These are phyloP conservation scores for Ceratocystis colombiana DNA, from an alignment of 2,329 filamentous ascomycete genomes.

Conservation along the genomic window DNA sequence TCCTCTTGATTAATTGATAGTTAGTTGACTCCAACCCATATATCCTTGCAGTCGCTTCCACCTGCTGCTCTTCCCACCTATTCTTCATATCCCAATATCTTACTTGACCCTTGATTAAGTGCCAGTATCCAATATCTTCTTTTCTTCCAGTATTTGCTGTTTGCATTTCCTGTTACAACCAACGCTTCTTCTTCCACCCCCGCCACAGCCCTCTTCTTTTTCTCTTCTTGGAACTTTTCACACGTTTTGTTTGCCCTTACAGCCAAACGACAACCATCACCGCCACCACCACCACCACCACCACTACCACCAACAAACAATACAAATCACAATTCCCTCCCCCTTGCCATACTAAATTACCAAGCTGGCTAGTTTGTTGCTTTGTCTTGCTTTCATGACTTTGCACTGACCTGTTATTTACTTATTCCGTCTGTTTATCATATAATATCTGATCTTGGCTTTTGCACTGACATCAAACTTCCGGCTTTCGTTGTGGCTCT, in stretches of 20 bases:
- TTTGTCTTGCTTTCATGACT: conserved; percentile 12
- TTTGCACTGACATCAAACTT: conserved; percentile 2
- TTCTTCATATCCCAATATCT: conserved; percentile 15
- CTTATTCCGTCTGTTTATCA: neutral
- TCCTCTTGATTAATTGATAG: conserved; percentile 7
- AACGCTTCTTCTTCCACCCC: neutral
- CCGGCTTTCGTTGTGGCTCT: conserved; percentile 17
- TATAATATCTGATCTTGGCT: conserved; percentile 6
- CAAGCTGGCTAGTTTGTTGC: conserved; percentile 5
- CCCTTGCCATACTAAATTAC: conserved; percentile 10
- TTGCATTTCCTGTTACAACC: neutral
- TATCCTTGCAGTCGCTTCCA: conserved; percentile 9
- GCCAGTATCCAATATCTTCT: neutral
- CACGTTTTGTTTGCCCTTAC: neutral
- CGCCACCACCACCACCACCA: neutral
- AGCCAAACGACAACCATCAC: neutral
- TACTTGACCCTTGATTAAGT: conserved; percentile 6
- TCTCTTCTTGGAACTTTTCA: neutral
- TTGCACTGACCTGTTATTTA: conserved; percentile 12
- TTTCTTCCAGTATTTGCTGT: neutral
- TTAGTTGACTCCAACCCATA: neutral
- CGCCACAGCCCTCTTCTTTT: neutral
- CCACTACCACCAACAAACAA: neutral
- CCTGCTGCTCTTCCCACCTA: neutral
- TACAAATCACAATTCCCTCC: neutral